These are phyloP conservation scores for Starmerella sirachaensis DNA, from an alignment of 805 yeast genomes.

Conservation along the genomic window DNA sequence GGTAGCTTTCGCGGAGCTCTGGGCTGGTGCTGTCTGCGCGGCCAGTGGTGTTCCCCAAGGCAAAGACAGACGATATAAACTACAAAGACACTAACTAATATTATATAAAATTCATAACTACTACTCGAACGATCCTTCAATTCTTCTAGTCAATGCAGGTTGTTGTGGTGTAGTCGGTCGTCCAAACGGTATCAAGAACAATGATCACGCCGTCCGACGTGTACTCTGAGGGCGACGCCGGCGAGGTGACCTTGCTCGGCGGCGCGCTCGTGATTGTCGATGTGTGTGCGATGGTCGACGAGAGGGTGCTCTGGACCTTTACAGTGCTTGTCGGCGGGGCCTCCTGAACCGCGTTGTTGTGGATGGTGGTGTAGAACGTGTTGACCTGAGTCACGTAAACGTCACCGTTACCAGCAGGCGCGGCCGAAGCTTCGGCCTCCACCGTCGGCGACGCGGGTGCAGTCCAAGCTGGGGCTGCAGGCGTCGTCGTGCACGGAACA, in stretches of 20 bases:
- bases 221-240: background rate
- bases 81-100: too few relatives aligned
- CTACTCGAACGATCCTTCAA: too few relatives aligned
- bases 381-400: constrained; percentile 1
- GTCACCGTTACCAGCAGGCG: background rate
- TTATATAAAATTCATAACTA: background rate
- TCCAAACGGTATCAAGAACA: constrained; percentile 5
- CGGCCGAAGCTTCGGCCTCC: background rate
- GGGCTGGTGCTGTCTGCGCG: too few relatives aligned
- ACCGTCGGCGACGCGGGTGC: constrained; percentile 5
- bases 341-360: too few relatives aligned
- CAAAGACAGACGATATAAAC: too few relatives aligned
- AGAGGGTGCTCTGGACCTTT: background rate
- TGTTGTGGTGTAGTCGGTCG: constrained; percentile 11
- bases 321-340: constrained; percentile 6
- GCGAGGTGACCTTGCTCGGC: constrained; percentile 1
- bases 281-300: constrained; percentile 1
- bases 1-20: too few relatives aligned
- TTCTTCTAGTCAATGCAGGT: too few relatives aligned
- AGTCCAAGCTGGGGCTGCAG: too few relatives aligned
- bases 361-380: constrained; percentile 4
- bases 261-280: constrained; percentile 7
- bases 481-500: constrained; percentile 9
- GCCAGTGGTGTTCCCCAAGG: too few relatives aligned
- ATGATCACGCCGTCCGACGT: constrained; percentile 12